phyloP scores from a whole-genome alignment of 768 basidiomycete species.

The Strobilomyces echinocephalus region DNA sequence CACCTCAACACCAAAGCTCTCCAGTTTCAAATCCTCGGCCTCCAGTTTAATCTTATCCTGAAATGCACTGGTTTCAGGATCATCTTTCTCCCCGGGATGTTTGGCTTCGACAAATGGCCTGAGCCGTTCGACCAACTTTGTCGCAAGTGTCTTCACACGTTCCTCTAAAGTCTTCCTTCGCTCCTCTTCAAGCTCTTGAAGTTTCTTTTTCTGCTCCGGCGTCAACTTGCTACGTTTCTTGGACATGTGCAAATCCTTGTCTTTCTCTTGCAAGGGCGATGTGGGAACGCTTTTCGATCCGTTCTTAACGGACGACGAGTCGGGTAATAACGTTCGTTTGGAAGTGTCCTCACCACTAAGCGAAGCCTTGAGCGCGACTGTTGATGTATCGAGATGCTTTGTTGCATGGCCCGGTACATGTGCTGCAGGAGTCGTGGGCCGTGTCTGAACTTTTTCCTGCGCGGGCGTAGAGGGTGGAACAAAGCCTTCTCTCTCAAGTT shows the following conservation, averaged over 20 bases:
- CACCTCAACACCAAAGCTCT: constrained; percentile 96
- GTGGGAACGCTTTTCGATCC: constrained; percentile 22
- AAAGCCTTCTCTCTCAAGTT: constrained; percentile 69
- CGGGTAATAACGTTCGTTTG: constrained; percentile 11
- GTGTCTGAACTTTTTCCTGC: constrained; percentile 13
- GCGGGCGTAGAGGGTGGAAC: constrained; percentile 18
- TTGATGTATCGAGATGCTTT: constrained; percentile 12
- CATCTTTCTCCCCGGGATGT: constrained; percentile 72
- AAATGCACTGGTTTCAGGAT: constrained; percentile 78
- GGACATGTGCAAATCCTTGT: constrained; percentile 34
- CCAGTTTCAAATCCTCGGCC: constrained; percentile 92
- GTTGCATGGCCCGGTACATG: constrained; percentile 4
- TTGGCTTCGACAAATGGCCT: constrained; percentile 90
- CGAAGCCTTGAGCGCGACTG: constrained; percentile 17
- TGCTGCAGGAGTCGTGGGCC: constrained; percentile 16
- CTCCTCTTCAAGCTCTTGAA: constrained; percentile 78
- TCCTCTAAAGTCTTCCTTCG: constrained; percentile 74
- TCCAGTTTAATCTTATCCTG: constrained; percentile 74
- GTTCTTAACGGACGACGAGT: constrained; percentile 16
- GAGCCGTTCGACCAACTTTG: constrained; percentile 79
- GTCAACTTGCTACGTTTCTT: constrained; percentile 51
- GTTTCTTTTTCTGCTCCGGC: constrained; percentile 80
- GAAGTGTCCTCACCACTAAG: constrained; percentile 16
- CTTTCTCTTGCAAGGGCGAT: constrained; percentile 30
- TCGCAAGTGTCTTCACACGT: constrained; percentile 67